Conservation (phyloP, 2,329 filamentous ascomycete genomes). For the Penicillium sp. region DNA sequence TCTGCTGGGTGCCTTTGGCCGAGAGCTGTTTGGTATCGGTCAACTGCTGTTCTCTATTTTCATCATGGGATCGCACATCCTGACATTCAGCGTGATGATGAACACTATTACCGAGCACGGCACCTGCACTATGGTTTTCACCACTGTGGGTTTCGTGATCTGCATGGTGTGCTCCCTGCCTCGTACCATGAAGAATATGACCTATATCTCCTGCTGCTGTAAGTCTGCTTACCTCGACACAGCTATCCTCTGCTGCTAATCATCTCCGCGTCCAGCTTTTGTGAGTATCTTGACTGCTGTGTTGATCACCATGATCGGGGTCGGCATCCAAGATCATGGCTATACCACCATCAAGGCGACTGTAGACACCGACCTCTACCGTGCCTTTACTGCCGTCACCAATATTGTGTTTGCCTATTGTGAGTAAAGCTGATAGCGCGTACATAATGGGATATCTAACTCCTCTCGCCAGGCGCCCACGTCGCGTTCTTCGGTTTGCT, state of each 20-base stretch:
- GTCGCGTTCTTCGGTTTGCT: conserved; percentile 68
- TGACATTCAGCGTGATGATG: conserved; percentile 68
- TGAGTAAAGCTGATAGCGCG: conserved; percentile 6
- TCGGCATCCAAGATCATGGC: conserved; percentile 53
- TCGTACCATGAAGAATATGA: conserved; percentile 61
- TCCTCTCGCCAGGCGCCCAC: conserved; percentile 45
- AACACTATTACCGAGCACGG: conserved; percentile 61
- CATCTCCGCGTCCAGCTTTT: conserved; percentile 55
- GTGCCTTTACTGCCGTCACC: conserved; percentile 59
- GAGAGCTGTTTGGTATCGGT: conserved; percentile 61
- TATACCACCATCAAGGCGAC: conserved; percentile 37
- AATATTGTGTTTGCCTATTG: conserved; percentile 71
- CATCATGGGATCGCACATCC: conserved; percentile 67
- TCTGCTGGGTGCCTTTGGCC: conserved; percentile 59
- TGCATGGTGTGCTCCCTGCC: conserved; percentile 60
- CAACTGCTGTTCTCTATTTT: conserved; percentile 65
- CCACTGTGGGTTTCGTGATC: conserved; percentile 56
- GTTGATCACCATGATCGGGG: conserved; percentile 64
- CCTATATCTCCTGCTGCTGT: conserved; percentile 55
- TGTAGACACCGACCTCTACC: conserved; percentile 47
- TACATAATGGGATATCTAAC: neutral
- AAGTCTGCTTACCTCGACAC: too few species aligned
- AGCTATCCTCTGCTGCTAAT: too few species aligned
- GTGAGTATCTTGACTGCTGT: conserved; percentile 64
- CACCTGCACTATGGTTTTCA: conserved; percentile 63